Conservation (phyloP, 1,284 basidiomycete species). For the Apiotrichum porosum region DNA sequence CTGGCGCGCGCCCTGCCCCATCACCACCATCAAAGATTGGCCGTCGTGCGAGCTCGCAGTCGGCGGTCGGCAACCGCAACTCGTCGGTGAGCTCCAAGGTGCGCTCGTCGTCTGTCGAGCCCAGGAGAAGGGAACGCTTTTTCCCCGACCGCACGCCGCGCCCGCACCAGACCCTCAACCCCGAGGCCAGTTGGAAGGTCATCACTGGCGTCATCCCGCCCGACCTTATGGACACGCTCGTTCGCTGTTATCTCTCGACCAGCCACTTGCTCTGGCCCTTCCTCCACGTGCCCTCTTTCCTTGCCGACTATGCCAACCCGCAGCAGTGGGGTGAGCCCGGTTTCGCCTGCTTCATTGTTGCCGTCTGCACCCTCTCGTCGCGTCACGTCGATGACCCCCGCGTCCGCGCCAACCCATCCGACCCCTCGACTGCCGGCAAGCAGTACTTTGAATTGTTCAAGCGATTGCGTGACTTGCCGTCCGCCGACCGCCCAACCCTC, state of each 20-base stretch:
- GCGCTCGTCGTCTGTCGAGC: slow-evolving; percentile 18
- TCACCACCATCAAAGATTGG: slow-evolving; percentile 4
- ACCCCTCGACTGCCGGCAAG: slow-evolving; percentile 77
- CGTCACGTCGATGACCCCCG: slow-evolving; percentile 84
- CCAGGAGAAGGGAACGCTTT: slow-evolving; percentile 35
- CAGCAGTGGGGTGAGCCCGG: slow-evolving; percentile 88
- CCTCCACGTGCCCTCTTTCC: slow-evolving; percentile 80
- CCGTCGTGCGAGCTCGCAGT: slow-evolving; percentile 19
- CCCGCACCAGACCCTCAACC: slow-evolving; percentile 67
- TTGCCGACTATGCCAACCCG: slow-evolving; percentile 82
- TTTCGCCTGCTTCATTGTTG: slow-evolving; percentile 82
- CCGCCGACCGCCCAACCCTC: slow-evolving; percentile 77
- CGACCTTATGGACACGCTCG: slow-evolving; percentile 75
- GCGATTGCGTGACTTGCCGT: slow-evolving; percentile 73
- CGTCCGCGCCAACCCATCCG: slow-evolving; percentile 69
- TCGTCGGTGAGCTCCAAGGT: slow-evolving; percentile 9
- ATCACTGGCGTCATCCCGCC: slow-evolving; percentile 79
- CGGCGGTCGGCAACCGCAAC: slow-evolving; percentile 6
- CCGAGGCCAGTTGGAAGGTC: slow-evolving; percentile 60
- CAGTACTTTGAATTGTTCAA: slow-evolving; percentile 83
- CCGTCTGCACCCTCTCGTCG: slow-evolving; percentile 80
- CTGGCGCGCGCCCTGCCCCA: slow-evolving; percentile 2
- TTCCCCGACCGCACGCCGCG: slow-evolving; percentile 64
- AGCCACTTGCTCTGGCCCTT: slow-evolving; percentile 88
- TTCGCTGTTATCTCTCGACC: slow-evolving; percentile 63